Percentiles rank a stretch among this genome's conserved stretches.
Conservation (phyloP, 306 rosid species). For the Inga leiocalycina region DNA sequence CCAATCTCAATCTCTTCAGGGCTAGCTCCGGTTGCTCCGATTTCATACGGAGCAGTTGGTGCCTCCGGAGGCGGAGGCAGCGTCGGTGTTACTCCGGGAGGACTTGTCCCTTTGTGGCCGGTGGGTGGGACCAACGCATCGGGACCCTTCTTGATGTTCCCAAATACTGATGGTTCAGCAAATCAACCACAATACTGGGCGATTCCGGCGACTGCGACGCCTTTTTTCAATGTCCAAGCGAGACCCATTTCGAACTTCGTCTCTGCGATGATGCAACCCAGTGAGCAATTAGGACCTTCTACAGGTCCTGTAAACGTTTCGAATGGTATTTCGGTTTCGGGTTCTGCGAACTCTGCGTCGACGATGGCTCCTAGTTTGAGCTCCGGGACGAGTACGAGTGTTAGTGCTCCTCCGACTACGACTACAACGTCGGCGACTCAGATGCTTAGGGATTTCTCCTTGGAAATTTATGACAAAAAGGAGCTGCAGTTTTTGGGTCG, state of each 20-base stretch:
- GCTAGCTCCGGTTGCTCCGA: conserved; percentile 60
- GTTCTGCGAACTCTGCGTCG: conserved; percentile 40
- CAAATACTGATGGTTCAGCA: conserved; percentile 28
- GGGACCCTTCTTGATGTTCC: conserved; percentile 75
- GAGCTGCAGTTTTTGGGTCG: conserved; percentile 73
- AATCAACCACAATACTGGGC: conserved; percentile 77
- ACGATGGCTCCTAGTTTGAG: conserved; percentile 48
- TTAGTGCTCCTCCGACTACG: conserved; percentile 18
- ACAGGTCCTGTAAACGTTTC: background rate
- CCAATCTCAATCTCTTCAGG: conserved; percentile 62
- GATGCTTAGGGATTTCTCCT: conserved; percentile 69
- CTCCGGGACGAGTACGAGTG: conserved; percentile 31
- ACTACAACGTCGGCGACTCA: conserved; percentile 38
- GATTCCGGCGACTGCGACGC: conserved; percentile 52
- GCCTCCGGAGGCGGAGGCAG: background rate
- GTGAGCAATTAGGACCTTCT: conserved; percentile 37
- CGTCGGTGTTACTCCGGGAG: conserved; percentile 34
- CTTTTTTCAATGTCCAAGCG: conserved; percentile 51
- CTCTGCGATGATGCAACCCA: conserved; percentile 44
- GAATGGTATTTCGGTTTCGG: conserved; percentile 19
- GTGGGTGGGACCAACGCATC: conserved; percentile 35
- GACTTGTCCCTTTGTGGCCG: conserved; percentile 65
- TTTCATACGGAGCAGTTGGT: conserved; percentile 11
- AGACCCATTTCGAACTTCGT: conserved; percentile 72
- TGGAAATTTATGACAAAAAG: conserved; percentile 73